These are phyloP conservation scores for Fraxinus baroniana DNA, from an alignment of 305 asterid genomes.

Conservation along the genomic window DNA sequence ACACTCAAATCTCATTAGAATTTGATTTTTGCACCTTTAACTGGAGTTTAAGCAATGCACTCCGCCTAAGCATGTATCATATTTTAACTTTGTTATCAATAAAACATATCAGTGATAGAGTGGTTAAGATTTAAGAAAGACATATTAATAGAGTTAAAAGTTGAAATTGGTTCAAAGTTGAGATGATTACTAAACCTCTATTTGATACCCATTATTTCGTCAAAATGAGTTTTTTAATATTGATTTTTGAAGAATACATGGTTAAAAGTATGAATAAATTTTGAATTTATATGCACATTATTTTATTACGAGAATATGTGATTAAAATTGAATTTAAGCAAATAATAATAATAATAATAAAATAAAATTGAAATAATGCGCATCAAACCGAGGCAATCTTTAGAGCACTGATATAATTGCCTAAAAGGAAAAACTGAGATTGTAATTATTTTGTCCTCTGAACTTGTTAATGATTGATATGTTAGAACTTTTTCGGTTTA, in stretches of 20 bases:
- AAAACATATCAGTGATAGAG: background rate
- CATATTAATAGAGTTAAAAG: background rate
- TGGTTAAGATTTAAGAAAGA: background rate
- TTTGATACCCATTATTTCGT: too few relatives aligned
- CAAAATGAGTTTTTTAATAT: too few relatives aligned
- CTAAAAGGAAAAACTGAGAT: background rate
- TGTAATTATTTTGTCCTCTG: background rate
- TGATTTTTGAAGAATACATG: too few relatives aligned
- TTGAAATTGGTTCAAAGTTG: background rate
- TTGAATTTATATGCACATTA: too few relatives aligned
- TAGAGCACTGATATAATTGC: background rate
- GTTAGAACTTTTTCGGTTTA: background rate
- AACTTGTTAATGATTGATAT: background rate
- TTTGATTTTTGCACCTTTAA: background rate
- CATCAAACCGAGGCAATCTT: background rate
- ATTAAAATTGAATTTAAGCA: too few relatives aligned
- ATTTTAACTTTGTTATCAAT: too few relatives aligned
- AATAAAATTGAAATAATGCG: too few relatives aligned
- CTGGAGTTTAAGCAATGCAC: background rate
- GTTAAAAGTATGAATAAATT: too few relatives aligned
- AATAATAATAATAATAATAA: too few relatives aligned
- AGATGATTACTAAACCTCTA: too few relatives aligned
- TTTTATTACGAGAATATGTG: too few relatives aligned
- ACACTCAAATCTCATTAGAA: background rate
- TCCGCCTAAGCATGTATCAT: background rate